A percentile compares a stretch with the other conserved stretches of the same genome.
phyloP scores from a whole-genome alignment of 139 green algal species.

The Chlamydomonas asymmetrica region DNA sequence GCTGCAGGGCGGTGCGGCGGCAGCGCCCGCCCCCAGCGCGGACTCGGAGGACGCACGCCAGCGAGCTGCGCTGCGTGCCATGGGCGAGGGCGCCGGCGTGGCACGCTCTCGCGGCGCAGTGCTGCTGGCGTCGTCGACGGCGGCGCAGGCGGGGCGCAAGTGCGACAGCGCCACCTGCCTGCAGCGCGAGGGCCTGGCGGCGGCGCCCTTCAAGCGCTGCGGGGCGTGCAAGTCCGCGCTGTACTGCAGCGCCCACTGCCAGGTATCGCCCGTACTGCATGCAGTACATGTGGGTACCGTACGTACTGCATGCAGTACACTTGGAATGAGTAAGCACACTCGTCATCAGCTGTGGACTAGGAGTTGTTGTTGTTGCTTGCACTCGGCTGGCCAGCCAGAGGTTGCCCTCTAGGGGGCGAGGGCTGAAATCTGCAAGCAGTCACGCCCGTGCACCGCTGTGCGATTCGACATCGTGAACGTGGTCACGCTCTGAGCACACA shows the following conservation, averaged over 20 bases:
- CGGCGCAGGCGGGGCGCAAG: constrained; percentile 30
- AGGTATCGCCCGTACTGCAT: no score
- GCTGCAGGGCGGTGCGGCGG: not conserved
- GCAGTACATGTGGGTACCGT: no score
- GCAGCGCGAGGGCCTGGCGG: constrained; percentile 18
- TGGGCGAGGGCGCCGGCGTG: constrained; percentile 27
- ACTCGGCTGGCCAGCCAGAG: no score
- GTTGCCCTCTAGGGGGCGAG: no score
- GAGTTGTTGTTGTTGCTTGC: no score
- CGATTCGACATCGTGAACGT: not conserved
- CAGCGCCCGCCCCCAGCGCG: no score
- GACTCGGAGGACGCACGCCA: constrained; percentile 17
- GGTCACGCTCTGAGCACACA: not conserved
- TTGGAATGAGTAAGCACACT: no score
- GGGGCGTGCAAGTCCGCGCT: constrained; percentile 37
- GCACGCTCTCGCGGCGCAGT: constrained; percentile 19
- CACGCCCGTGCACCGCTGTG: not conserved
- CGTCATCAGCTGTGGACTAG: no score
- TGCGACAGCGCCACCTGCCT: constrained; percentile 33
- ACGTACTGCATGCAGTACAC: no score
- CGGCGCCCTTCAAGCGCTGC: constrained; percentile 43
- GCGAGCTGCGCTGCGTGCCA: constrained; percentile 21
- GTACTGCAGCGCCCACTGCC: constrained; percentile 38
- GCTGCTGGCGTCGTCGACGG: constrained; percentile 18
- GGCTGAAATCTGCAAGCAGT: no score